Percentiles rank a stretch among this genome's conserved stretches.
Conservation (phyloP, 2,329 filamentous ascomycete species). For the Botrytis aclada region DNA sequence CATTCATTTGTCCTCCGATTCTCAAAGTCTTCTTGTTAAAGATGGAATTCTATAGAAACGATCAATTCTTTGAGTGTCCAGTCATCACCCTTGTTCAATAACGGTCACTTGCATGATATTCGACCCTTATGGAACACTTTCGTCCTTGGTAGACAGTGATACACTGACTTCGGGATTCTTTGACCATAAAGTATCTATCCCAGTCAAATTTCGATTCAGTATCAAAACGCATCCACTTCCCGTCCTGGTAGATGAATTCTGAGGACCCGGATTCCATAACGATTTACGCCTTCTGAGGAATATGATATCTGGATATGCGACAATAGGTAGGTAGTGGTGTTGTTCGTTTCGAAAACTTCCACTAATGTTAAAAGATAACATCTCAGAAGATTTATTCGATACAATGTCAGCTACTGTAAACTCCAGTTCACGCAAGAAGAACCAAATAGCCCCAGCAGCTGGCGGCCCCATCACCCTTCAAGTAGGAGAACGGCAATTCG, state of each 20-base stretch:
- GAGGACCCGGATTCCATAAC: neutral
- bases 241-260: neutral
- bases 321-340: neutral
- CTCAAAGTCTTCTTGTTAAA: neutral
- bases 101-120: neutral
- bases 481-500: constrained; percentile 19
- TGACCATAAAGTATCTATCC: neutral
- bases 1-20: neutral
- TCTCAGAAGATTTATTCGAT: rapidly evolving
- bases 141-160: neutral
- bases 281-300: neutral
- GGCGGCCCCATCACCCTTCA: constrained; percentile 1
- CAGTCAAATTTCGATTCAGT: neutral
- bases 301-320: neutral
- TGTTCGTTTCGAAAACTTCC: neutral
- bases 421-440: neutral
- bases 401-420: neutral
- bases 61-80: neutral
- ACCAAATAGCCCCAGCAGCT: neutral
- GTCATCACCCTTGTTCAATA: neutral
- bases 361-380: neutral
- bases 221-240: too few species aligned
- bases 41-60: neutral
- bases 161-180: neutral
- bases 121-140: neutral